Evolutionary conservation across 371 early-diverging fungal species (phyloP).

Genomic region (Mortierella polycephala): DNA sequence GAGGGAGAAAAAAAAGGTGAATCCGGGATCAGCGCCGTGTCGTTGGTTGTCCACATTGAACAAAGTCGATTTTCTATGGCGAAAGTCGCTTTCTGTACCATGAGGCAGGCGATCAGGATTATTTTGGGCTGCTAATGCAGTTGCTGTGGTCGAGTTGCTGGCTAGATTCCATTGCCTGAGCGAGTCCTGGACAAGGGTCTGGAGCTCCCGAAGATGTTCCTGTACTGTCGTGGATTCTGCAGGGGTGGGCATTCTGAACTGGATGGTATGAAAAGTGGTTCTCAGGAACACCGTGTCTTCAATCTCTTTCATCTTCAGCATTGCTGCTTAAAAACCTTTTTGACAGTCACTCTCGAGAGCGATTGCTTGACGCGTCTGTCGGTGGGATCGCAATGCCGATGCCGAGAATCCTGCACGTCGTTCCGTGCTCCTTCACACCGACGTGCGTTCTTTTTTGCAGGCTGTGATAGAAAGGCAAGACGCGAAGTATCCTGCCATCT

Average conservation of each 20-base stretch:
- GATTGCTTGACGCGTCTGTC: no score
- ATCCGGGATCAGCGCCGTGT: not conserved
- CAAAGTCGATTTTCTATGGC: not conserved
- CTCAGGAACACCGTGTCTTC: no score
- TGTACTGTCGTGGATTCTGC: conserved; percentile 44
- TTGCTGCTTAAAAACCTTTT: not conserved
- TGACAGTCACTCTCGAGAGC: not conserved
- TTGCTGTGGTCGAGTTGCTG: conserved; percentile 27
- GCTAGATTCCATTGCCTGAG: conserved; percentile 51
- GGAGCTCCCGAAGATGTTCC: conserved; percentile 49
- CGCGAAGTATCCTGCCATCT: no score
- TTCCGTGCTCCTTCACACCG: no score
- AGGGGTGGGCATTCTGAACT: conserved; percentile 33
- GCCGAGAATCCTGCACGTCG: no score
- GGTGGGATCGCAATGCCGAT: not conserved
- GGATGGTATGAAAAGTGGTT: not conserved
- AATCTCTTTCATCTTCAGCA: not conserved
- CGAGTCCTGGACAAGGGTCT: conserved; percentile 35
- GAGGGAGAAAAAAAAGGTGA: not conserved
- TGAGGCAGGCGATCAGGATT: conserved; percentile 32
- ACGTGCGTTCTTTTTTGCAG: no score
- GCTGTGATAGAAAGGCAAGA: no score
- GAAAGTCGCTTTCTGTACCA: conserved; percentile 18
- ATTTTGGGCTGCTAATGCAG: conserved; percentile 18
- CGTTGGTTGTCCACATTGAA: not conserved